Evolutionary conservation across 768 basidiomycete species (phyloP).

Genomic region (Lactarius trivialis): DNA sequence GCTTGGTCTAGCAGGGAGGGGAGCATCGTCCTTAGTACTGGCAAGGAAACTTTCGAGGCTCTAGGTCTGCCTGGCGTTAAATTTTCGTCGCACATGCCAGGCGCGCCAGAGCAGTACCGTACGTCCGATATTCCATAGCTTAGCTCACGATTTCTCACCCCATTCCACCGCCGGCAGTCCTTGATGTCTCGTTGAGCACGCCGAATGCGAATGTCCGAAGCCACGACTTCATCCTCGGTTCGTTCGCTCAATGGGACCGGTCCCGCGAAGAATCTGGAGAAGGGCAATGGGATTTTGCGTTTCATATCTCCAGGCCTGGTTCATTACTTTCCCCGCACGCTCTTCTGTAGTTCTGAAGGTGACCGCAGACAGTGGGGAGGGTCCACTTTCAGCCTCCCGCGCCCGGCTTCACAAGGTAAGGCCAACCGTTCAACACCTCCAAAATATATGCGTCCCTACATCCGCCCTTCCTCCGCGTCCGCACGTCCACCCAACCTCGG

Average conservation of each 20-base stretch:
- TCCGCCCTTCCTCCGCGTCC: conserved; percentile 30
- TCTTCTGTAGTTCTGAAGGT: conserved; percentile 1
- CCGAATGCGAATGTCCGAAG: conserved; percentile 14
- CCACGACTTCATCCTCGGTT: conserved; percentile 2
- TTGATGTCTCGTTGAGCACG: conserved; percentile 7
- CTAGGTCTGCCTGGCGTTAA: conserved; percentile 54
- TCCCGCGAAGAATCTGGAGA: conserved; percentile 18
- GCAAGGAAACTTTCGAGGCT: conserved; percentile 51
- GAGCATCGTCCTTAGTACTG: conserved; percentile 48
- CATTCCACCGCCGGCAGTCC: background rate
- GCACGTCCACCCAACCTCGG: conserved; percentile 7
- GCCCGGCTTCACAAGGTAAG: conserved; percentile 21
- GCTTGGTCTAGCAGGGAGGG: conserved; percentile 64
- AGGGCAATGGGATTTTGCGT: conserved; percentile 22
- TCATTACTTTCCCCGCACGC: background rate
- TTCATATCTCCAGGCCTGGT: conserved; percentile 14
- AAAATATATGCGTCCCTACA: conserved; percentile 40
- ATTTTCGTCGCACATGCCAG: conserved; percentile 43
- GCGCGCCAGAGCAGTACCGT: conserved; percentile 33
- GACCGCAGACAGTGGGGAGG: background rate
- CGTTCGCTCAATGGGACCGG: conserved; percentile 15
- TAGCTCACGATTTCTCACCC: conserved; percentile 33
- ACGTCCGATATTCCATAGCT: conserved; percentile 34
- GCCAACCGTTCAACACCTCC: conserved; percentile 25
- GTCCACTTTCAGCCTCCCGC: conserved; percentile 1